Evolutionary conservation across 2,329 filamentous ascomycete species (phyloP), one percentile per base, ranked within the genome.

Genomic region (Ophiostoma piceae): DNA sequence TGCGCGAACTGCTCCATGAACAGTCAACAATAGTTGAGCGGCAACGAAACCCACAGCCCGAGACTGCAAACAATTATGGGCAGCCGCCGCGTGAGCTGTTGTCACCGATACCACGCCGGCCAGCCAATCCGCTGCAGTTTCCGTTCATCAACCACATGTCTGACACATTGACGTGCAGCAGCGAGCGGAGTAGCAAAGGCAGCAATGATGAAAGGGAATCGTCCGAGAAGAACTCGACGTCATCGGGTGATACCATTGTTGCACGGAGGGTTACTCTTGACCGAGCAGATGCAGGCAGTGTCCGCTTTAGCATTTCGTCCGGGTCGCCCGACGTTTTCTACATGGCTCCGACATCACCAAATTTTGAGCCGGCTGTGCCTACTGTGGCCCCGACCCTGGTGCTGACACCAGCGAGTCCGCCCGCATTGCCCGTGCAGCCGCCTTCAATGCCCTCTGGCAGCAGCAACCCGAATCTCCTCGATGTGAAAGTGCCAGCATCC

Each of bases 61-160:
- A 35, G 16, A n/a, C 60, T n/a, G 16, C 9, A 6, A n/a, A 6
- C 29, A 5, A n/a, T 11, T 19, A 0, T 0, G 22, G 16, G n/a
- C 22, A 12, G 14, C 8, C 37, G 3, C 39, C 39, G 4, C 22
- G 19, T 1, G 62, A 65, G 32, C 19, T 66, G 11, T 5, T 66
- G 65, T 66, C 65, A 19, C 65, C 65, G 4, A 66, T 32, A 29
- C 65, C 65, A 12, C 39, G 62, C 62, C 62, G 62, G 35, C 62
- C 35, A 19, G 65, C 22, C 35, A 66, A 41, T 14, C 7, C 22
- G 1, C 2, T 26, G n/a, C 65, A 16, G 12, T 47, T 66, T 14
- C 22, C 65, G 1, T 66, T 66, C 16, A 29, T 66, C 19, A 19
- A 66, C 39, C 37, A 39, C 2, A 14, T 39, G 11, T 41, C 65